phyloP scores from a whole-genome alignment of 768 basidiomycete species.

The Dioszegia hungarica region DNA sequence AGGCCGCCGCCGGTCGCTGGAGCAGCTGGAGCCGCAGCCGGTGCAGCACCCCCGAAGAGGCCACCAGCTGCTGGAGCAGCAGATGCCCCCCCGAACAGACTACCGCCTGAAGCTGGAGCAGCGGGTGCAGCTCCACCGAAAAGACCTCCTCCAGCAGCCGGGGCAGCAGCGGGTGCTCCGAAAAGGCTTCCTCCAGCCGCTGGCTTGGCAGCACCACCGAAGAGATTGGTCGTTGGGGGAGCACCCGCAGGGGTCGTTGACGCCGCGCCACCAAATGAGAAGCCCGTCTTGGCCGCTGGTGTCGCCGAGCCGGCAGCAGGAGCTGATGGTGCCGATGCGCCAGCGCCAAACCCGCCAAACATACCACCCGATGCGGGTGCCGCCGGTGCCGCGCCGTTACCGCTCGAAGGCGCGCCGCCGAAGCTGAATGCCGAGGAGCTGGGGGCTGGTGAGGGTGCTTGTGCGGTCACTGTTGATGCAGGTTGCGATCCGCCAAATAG shows the following conservation, averaged over 20 bases:
- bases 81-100: slow-evolving; percentile 28
- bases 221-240: slow-evolving; percentile 23
- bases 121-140: slow-evolving; percentile 5
- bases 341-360: slow-evolving; percentile 16
- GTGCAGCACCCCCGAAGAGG: neutral
- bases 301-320: slow-evolving; percentile 26
- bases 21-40: slow-evolving; percentile 1
- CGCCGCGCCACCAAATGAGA: slow-evolving; percentile 24
- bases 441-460: slow-evolving; percentile 9
- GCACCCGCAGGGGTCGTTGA: slow-evolving; percentile 32
- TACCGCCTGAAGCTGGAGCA: slow-evolving; percentile 13
- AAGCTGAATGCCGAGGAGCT: slow-evolving; percentile 10
- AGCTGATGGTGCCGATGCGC: slow-evolving; percentile 7
- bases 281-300: slow-evolving; percentile 32
- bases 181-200: slow-evolving; percentile 15
- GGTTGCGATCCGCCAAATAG: slow-evolving; percentile 10
- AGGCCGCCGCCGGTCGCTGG: slow-evolving; percentile 25
- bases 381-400: slow-evolving; percentile 1
- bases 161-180: slow-evolving; percentile 3
- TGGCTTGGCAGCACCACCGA: slow-evolving; percentile 25
- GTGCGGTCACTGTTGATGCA: slow-evolving; percentile 5
- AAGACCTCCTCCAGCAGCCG: neutral
- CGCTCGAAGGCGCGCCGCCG: neutral
- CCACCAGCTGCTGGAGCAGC: neutral
- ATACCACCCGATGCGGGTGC: slow-evolving; percentile 10